Base-by-base conservation (phyloP, 345 rosid species). In the Sonneratia caseolaris region DNA sequence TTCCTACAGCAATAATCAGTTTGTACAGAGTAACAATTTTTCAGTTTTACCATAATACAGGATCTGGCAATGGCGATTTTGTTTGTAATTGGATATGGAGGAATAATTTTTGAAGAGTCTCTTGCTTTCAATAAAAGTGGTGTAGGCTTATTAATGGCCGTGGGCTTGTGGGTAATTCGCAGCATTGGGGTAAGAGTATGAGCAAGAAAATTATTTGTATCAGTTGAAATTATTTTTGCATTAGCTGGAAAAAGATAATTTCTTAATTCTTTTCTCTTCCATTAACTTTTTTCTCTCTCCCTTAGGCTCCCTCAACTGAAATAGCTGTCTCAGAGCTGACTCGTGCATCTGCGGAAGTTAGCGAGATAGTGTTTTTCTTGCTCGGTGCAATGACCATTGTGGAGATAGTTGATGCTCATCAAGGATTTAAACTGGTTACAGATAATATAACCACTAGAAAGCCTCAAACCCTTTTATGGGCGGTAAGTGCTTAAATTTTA, bases 311-410 rank as follows among this genome's bases (percentile, higher is more conserved):
- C 80, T 92, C 99, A 78, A 82, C 92, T 80, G 97, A 92, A 67
- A 79, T 92, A 75, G 97, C 94, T 82, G 96, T 89, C 70, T 72
- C 89, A 37, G 97, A 95, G 87, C 83, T 95, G 81, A 79, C 86
- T 70, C 92, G 79, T 84, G 97, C 99, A 78, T 89, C 92, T 57
- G 96, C 89, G 36, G 97, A 92, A 92, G 99, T 90, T 72, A 92
- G 96, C 78, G 94, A 92, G 76, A 92, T 95, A 72, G 99, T 95
- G 2, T 92, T 95, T 74, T 95, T 95, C 88, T 76, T 95, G 82
- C 97, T 95, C 14, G 99, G 99, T 15, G 99, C 99, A 32, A 95
- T 95, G 99, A 95, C 99, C 59, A 95, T 95, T 37, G 97, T 91
- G 49, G 97, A 94, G 87, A 91, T 94, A 69, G 92, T 95, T 68